phyloP scores from a whole-genome alignment of 495 filamentous ascomycete genomes.

The Neurospora sp. region DNA sequence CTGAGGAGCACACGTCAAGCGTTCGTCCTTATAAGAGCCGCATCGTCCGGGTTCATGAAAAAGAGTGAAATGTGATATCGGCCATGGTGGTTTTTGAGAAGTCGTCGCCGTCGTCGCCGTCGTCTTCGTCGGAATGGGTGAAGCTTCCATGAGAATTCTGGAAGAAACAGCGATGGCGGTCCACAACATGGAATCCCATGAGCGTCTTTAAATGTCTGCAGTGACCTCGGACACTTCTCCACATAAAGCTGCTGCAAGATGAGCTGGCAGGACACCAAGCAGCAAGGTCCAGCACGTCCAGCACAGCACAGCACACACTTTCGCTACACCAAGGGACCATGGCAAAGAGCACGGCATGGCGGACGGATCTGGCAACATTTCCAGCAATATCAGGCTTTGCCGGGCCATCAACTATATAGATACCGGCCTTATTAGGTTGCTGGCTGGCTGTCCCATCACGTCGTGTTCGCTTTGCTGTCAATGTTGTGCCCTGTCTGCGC shows the following conservation, averaged over 20 bases:
- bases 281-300: background rate
- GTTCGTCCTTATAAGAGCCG: conserved; percentile 18
- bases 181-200: background rate
- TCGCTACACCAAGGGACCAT: background rate
- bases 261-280: conserved; percentile 24
- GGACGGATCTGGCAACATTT: background rate
- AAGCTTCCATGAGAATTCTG: background rate
- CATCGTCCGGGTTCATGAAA: conserved; percentile 5
- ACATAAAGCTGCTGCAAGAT: conserved; percentile 27
- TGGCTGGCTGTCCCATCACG: background rate
- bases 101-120: background rate
- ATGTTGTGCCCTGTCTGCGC: background rate
- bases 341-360: background rate
- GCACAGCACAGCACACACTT: background rate
- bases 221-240: conserved; percentile 15
- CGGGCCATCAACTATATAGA: background rate
- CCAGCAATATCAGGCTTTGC: background rate
- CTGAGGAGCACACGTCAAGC: conserved; percentile 7
- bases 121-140: background rate
- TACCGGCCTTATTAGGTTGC: background rate
- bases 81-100: background rate
- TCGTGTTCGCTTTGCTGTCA: background rate
- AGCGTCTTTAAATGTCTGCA: conserved; percentile 18
- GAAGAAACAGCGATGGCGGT: background rate
- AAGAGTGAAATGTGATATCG: background rate